Percentiles rank a stretch among this genome's conserved stretches.
These are phyloP conservation scores for Aspergillus sclerotialis DNA, from an alignment of 2,329 filamentous ascomycete genomes.

Conservation along the genomic window DNA sequence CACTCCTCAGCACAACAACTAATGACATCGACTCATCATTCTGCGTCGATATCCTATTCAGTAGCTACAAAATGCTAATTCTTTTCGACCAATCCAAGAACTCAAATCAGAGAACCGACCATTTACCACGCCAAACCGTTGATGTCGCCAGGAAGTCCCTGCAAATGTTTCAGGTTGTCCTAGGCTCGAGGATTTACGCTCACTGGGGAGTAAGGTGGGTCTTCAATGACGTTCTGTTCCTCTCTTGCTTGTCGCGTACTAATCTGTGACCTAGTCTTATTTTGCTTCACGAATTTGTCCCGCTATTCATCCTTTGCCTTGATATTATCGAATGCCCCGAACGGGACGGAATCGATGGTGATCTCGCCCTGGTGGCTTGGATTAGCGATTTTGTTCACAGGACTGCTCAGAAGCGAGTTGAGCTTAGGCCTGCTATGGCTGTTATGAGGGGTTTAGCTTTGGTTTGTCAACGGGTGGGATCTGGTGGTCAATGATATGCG, in stretches of 20 bases:
- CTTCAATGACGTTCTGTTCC: not conserved
- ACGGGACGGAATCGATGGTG: constrained; percentile 1
- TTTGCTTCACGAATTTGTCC: constrained; percentile 10
- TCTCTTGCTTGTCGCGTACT: not conserved
- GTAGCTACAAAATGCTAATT: constrained; percentile 14
- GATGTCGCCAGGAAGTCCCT: constrained; percentile 6
- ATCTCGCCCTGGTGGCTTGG: constrained; percentile 6
- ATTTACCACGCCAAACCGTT: constrained; percentile 6
- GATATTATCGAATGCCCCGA: constrained; percentile 7
- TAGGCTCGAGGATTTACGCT: constrained; percentile 1
- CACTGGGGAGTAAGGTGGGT: constrained; percentile 6
- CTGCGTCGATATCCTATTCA: constrained; percentile 11
- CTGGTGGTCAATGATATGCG: too few species aligned
- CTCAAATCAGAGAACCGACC: constrained; percentile 2
- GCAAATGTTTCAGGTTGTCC: constrained; percentile 3
- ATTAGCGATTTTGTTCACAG: constrained; percentile 6
- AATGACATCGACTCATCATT: constrained; percentile 12
- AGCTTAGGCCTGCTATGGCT: constrained; percentile 4
- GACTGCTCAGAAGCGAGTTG: constrained; percentile 5
- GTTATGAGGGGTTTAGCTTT: not conserved
- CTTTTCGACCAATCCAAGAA: constrained; percentile 11
- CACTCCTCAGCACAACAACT: constrained; percentile 5
- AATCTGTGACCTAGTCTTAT: constrained; percentile 5
- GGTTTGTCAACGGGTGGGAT: not conserved
- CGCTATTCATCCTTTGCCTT: constrained; percentile 8